Base-by-base conservation (phyloP, 768 basidiomycete species). In the Suillus brevipes region DNA sequence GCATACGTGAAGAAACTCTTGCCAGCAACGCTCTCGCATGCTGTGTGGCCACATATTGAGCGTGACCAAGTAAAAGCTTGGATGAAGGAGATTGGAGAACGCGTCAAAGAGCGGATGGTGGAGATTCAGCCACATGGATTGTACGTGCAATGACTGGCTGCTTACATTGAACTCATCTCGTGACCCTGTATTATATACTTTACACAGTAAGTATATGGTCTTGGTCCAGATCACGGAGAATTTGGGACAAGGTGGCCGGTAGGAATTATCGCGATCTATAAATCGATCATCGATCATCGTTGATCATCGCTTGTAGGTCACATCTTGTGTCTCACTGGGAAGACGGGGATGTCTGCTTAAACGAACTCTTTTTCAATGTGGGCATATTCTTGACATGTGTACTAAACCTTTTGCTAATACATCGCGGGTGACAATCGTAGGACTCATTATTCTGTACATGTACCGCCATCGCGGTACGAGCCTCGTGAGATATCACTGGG, bases 251-350 rank as follows among this genome's bases (percentile, higher is more conserved):
- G 93, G 92, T 64, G 91, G 91, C 72, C 87, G 91, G 92, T 93
- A 71, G 75, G 88, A 76, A 37, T 49, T 37, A 58, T 66, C 36
- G 25, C 6, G 36, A 57, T 40, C 36, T 31, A 60, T 43, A 16
- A 18, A 49, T 5, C 45, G 36, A 60, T 60, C 49, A 43, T 57
- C 63, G 63, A 65, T 62, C 64, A 53, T 58, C 37, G 63, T 43
- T 63, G 60, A 68, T 64, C 56, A 52, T 6, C 43, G 16, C 43
- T 62, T 63, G 43, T 68, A 94, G 92, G 69, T 91, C 89, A 56
- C 91, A 91, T 75, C 85, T 95, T 78, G 85, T 84, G 58, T 92
- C 90, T 67, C 93, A 95, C 72, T 95, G 92, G 92, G 92, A 95
- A 79, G 92, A 94, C 67, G 85, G 86, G 61, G 93, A 95, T 72